Percentiles rank a stretch among this genome's conserved stretches.
These are phyloP conservation scores for Catharanthus roseus DNA, from an alignment of 257 asterid genomes.

Conservation along the genomic window DNA sequence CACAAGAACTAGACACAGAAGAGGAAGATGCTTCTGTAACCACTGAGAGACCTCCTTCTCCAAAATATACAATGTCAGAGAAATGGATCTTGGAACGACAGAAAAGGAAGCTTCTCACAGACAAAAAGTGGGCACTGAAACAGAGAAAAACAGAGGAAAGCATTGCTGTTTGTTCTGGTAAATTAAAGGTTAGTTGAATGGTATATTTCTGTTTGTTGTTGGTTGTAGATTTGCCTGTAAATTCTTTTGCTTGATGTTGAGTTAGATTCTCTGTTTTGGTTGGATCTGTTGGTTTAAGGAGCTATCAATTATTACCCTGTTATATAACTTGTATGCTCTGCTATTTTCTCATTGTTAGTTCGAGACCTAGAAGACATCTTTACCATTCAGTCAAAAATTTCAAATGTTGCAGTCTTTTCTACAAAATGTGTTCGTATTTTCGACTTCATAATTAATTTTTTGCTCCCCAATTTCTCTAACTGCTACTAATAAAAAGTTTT, in stretches of 20 bases:
- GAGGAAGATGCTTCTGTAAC: conserved; percentile 51
- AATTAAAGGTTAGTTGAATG: conserved; percentile 65
- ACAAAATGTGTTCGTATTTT: not conserved
- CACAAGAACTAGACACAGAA: conserved; percentile 54
- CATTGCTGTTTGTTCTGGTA: conserved; percentile 63
- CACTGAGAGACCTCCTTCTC: conserved; percentile 58
- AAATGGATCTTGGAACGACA: conserved; percentile 68
- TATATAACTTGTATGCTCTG: not conserved
- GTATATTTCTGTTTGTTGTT: not conserved
- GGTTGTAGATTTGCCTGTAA: not conserved
- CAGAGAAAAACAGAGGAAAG: conserved; percentile 70
- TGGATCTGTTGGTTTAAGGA: not conserved
- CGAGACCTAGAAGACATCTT: not conserved
- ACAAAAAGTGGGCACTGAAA: conserved; percentile 64
- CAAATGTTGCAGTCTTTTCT: not conserved
- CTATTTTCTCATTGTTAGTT: not conserved
- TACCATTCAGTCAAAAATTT: not conserved
- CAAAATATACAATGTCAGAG: conserved; percentile 67
- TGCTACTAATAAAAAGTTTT: not conserved
- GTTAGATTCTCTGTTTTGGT: not conserved
- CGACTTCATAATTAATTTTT: not conserved
- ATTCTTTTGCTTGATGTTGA: not conserved
- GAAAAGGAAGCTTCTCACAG: conserved; percentile 59
- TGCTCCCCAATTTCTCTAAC: not conserved
- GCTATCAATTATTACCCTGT: not conserved